phyloP scores from a whole-genome alignment of 2,329 filamentous ascomycete genomes.

The Trichoderma sp. region DNA sequence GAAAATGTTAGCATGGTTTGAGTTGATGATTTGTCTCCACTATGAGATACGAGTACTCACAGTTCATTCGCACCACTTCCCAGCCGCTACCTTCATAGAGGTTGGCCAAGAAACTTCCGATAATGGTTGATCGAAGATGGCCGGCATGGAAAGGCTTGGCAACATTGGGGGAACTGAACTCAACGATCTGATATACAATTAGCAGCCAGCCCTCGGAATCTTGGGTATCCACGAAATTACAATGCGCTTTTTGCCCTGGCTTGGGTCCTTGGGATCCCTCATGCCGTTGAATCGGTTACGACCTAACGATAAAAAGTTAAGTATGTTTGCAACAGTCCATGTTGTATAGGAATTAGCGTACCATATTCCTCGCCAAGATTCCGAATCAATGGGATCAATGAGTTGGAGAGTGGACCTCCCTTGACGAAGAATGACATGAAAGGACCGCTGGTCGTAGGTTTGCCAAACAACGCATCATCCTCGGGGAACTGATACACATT shows the following conservation, averaged over 20 bases:
- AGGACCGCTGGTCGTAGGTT: slow-evolving; percentile 63
- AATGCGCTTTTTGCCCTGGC: slow-evolving; percentile 61
- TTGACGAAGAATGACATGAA: slow-evolving; percentile 83
- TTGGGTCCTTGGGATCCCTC: slow-evolving; percentile 59
- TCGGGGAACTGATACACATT: slow-evolving; percentile 61
- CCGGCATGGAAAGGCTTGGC: slow-evolving; percentile 82
- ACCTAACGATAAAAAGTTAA: neutral
- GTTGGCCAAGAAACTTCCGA: slow-evolving; percentile 73
- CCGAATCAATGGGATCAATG: slow-evolving; percentile 69
- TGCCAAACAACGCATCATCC: slow-evolving; percentile 69
- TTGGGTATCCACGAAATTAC: slow-evolving; percentile 15
- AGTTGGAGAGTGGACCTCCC: slow-evolving; percentile 59
- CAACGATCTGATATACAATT: slow-evolving; percentile 53
- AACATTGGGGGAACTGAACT: slow-evolving; percentile 84
- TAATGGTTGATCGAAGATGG: slow-evolving; percentile 75
- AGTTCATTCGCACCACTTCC: slow-evolving; percentile 71
- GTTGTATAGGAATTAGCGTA: slow-evolving; percentile 16
- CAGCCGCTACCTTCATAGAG: slow-evolving; percentile 69
- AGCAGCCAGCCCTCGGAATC: neutral
- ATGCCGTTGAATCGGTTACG: slow-evolving; percentile 49
- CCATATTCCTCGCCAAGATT: slow-evolving; percentile 54
- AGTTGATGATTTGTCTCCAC: neutral
- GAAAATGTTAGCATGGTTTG: neutral
- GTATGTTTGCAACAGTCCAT: neutral
- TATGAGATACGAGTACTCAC: slow-evolving; percentile 15